Conservation (phyloP, 345 rosid genomes). For the Salix arbutifolia region DNA sequence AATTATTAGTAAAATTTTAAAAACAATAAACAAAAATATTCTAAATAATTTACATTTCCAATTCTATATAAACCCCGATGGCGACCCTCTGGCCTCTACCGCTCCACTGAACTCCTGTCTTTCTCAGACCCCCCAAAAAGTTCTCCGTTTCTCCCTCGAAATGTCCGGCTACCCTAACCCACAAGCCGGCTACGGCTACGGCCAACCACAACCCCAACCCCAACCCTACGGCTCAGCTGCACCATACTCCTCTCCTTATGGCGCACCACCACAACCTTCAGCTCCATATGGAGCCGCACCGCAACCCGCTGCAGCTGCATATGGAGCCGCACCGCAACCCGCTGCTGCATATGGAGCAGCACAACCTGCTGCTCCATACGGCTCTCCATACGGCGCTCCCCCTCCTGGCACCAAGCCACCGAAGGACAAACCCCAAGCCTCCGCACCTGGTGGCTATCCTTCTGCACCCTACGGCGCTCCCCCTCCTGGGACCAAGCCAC, state of each 20-base stretch:
- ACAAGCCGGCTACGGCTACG: conserved; percentile 61
- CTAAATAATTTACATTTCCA: not conserved
- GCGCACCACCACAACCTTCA: conserved; percentile 22
- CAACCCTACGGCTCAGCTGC: conserved; percentile 40
- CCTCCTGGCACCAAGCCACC: conserved; percentile 53
- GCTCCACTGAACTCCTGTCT: not conserved
- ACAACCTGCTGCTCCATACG: conserved; percentile 28
- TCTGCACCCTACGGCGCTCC: conserved; percentile 40
- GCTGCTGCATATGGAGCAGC: conserved; percentile 32
- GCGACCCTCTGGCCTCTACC: not conserved
- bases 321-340: conserved; percentile 43
- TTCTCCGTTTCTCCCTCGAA: not conserved
- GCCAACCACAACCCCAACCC: conserved; percentile 34
- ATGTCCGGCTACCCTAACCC: conserved; percentile 52
- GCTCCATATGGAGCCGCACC: conserved; percentile 14
- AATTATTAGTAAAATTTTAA: no score
- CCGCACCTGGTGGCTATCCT: conserved; percentile 37
- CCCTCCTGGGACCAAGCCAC: conserved; percentile 51
- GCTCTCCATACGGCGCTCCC: conserved; percentile 31
- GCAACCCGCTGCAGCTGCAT: conserved; percentile 18
- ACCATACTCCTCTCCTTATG: conserved; percentile 22
- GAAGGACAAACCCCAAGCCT: conserved; percentile 41
- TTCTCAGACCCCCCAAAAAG: not conserved
- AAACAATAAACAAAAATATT: no score
- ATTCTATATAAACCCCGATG: not conserved